Conservation (phyloP, 2,329 filamentous ascomycete species). For the Lecanicillium sp. region DNA sequence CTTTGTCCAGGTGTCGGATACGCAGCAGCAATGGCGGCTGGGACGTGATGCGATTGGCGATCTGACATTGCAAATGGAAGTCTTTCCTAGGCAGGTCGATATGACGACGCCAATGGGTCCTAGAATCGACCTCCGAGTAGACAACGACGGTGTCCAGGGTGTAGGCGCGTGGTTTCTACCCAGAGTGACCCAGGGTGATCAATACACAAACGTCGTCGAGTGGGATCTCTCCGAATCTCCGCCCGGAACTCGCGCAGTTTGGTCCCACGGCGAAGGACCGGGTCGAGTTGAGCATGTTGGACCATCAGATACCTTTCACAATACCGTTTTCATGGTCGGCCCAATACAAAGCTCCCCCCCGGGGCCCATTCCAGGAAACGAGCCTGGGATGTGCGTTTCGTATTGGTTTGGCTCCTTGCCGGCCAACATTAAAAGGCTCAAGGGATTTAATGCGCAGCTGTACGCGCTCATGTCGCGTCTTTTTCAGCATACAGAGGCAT, state of each 20-base stretch:
- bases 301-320: constrained; percentile 4
- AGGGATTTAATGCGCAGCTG: constrained; percentile 9
- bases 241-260: constrained; percentile 10
- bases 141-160: constrained; percentile 8
- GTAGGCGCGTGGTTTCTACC: constrained; percentile 11
- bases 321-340: constrained; percentile 12
- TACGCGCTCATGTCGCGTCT: constrained; percentile 9
- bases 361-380: constrained; percentile 1
- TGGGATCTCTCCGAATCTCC: constrained; percentile 11
- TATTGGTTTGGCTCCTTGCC: constrained; percentile 13
- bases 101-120: constrained; percentile 8
- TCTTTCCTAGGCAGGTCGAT: constrained; percentile 10
- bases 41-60: constrained; percentile 9
- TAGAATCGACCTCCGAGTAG: constrained; percentile 9
- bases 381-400: constrained; percentile 4
- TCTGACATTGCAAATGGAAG: constrained; percentile 9
- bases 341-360: constrained; percentile 7
- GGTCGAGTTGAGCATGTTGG: constrained; percentile 7
- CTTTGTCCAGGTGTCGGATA: constrained; percentile 9
- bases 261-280: constrained; percentile 12
- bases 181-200: constrained; percentile 5
- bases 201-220: constrained; percentile 8
- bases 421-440: constrained; percentile 7
- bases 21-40: constrained; percentile 10
- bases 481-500: constrained; percentile 4